Base-by-base conservation (phyloP, 1,139 yeast species). In the Wickerhamiella infanticola region DNA sequence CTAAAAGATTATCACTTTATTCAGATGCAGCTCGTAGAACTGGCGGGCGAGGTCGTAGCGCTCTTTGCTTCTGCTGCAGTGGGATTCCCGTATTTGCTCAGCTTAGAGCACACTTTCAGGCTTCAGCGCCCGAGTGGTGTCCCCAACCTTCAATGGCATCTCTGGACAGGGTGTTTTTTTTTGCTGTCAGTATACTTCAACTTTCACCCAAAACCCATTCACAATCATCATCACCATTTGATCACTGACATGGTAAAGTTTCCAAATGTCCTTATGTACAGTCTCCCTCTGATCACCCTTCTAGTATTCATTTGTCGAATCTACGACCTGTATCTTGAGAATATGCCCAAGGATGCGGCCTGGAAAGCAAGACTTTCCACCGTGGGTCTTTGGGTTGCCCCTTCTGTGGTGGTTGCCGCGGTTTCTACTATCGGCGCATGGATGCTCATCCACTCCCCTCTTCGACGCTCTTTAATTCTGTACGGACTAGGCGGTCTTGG, bases 71-170 rank as follows among this genome's bases (percentile, higher is more conserved):
- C 29, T 3, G 36, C 29, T n/a, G 35, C 36, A 13, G 27, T 39
- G 23, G 41, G 13, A 24, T 29, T 27, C 36, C 41, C 41, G 11
- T 39, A 27, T 11, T 13, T 27, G 24, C 5, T 39, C n/a, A 29
- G 29, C 35, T 35, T 39, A 2, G 41, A 39, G 36, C 41, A 39
- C 8, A 31, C 26, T 4, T 25, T 23, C 18, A 35, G 41, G 3
- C 18, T 29, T 25, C 13, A 27, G 26, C 41, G 25, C 33, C 29
- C 41, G 39, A 5, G 40, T 35, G 18, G 41, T 39, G 31, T 46
- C 43, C 23, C 48, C 45, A 35, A 29, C 44, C 39, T 45, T 42
- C 9, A 25, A 37, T 49, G 52, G 52, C 24, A 31, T 26, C 38
- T 47, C 24, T 45, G 47, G 49, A 37, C 48, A 4, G 7, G 36